Evolutionary conservation across 1,139 yeast genomes (phyloP).

Genomic region (Debaryomycetaceae sp.): DNA sequence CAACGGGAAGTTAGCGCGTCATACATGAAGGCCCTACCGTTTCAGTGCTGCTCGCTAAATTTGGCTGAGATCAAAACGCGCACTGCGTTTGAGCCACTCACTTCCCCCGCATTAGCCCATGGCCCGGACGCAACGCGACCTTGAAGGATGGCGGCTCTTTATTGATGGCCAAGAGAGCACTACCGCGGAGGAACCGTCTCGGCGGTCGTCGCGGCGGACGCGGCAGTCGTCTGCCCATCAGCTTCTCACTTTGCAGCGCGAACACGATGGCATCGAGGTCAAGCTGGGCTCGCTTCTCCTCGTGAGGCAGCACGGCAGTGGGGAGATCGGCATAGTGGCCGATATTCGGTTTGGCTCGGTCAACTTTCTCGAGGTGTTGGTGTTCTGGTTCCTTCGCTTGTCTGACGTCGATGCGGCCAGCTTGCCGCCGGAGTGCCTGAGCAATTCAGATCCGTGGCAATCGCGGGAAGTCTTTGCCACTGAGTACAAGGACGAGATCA

Average conservation of each 20-base stretch:
- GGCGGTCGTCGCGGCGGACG: slow-evolving; percentile 1
- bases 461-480: slow-evolving; percentile 37
- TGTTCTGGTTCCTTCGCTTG: slow-evolving; percentile 30
- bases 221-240: slow-evolving; percentile 4
- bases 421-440: slow-evolving; percentile 14
- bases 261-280: slow-evolving; percentile 32
- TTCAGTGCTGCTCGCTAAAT: no score
- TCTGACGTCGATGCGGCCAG: slow-evolving; percentile 19
- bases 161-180: slow-evolving; percentile 11
- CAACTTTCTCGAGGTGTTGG: slow-evolving; percentile 33
- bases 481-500: slow-evolving; percentile 30
- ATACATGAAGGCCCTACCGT: no score
- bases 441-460: slow-evolving; percentile 13
- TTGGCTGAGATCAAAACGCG: no score
- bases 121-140: slow-evolving; percentile 21
- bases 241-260: slow-evolving; percentile 20
- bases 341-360: slow-evolving; percentile 39
- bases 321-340: slow-evolving; percentile 33
- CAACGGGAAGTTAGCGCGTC: no score
- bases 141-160: slow-evolving; percentile 31
- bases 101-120: slow-evolving; percentile 9
- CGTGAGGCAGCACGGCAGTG: slow-evolving; percentile 17
- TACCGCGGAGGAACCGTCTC: slow-evolving; percentile 1
- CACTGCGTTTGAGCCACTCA: no score
- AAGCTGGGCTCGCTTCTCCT: slow-evolving; percentile 38